Percentiles rank a stretch among this genome's conserved stretches.
Conservation (phyloP, 2,329 filamentous ascomycete species). For the Talaromyces pinophilus region DNA sequence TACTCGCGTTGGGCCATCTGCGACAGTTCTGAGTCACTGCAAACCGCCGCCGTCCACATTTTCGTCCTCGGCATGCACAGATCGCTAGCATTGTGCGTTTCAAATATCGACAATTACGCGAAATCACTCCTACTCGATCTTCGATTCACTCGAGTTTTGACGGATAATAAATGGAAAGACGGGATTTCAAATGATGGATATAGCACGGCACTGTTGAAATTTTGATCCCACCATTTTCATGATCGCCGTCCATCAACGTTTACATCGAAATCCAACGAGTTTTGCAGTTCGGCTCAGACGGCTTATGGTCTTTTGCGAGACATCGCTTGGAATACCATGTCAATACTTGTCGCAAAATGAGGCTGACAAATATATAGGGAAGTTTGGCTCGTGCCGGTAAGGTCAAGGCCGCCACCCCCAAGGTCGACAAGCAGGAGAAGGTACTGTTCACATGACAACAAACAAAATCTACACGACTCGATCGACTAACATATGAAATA, state of each 20-base stretch:
- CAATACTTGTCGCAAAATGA: neutral
- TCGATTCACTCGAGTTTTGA: neutral
- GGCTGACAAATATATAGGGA: conserved; percentile 27
- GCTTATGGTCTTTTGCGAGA: neutral
- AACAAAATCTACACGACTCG: neutral
- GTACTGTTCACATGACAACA: neutral
- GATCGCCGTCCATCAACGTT: too few species aligned
- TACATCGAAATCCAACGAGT: neutral
- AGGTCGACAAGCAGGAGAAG: conserved; percentile 44
- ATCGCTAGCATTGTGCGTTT: neutral
- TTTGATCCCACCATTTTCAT: neutral
- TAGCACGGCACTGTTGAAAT: neutral
- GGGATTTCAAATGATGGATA: neutral
- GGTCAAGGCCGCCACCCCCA: conserved; percentile 90
- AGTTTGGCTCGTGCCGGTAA: conserved; percentile 83
- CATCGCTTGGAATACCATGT: neutral
- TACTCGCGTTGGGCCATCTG: neutral
- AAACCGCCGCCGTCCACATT: neutral
- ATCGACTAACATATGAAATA: conserved; percentile 76
- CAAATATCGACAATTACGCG: neutral
- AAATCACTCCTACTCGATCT: neutral
- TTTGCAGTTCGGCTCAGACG: neutral
- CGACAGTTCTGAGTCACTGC: conserved; percentile 5
- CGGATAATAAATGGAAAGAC: too few species aligned
- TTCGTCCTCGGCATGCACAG: neutral